A percentile compares a stretch with the other conserved stretches of the same genome.
Conservation (phyloP, 1,284 basidiomycete genomes). For the Cutaneotrichosporon sp. region DNA sequence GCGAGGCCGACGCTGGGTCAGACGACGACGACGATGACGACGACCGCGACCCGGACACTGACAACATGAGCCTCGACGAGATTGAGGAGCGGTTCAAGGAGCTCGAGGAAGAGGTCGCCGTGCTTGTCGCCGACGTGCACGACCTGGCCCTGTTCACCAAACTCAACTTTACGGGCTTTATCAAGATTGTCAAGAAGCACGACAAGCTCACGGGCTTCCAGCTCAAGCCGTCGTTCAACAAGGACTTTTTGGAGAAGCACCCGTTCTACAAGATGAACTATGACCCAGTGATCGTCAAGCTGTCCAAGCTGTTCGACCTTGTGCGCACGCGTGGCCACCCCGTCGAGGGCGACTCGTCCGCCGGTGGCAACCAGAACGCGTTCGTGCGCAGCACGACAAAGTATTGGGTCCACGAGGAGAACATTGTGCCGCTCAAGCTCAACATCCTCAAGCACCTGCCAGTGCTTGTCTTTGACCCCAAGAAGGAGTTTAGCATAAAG, state of each 20-base stretch:
- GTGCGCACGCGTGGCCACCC: constrained; percentile 94
- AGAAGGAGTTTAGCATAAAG: constrained; percentile 85
- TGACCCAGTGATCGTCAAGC: constrained; percentile 88
- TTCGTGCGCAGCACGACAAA: constrained; percentile 98
- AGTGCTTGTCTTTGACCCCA: constrained; percentile 89
- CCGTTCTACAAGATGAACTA: constrained; percentile 73
- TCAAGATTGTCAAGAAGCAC: constrained; percentile 97
- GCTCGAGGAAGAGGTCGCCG: constrained; percentile 92
- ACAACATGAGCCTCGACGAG: constrained; percentile 59
- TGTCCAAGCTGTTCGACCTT: constrained; percentile 91
- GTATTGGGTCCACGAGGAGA: constrained; percentile 97
- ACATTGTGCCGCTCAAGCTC: constrained; percentile 92
- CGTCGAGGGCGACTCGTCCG: constrained; percentile 84
- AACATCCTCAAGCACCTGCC: constrained; percentile 90
- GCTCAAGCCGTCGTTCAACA: constrained; percentile 61
- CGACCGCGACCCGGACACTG: constrained; percentile 47
- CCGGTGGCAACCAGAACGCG: constrained; percentile 91
- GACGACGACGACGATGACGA: constrained; percentile 58
- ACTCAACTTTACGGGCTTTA: constrained; percentile 95
- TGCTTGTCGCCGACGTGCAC: constrained; percentile 95
- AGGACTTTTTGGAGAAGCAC: constrained; percentile 86
- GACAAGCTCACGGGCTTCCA: constrained; percentile 59
- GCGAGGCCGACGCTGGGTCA: constrained; percentile 53
- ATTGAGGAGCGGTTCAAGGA: constrained; percentile 83
- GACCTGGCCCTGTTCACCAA: constrained; percentile 93